These are phyloP conservation scores for Ogataea parapolymorpha DNA, from an alignment of 805 yeast species.

Conservation along the genomic window DNA sequence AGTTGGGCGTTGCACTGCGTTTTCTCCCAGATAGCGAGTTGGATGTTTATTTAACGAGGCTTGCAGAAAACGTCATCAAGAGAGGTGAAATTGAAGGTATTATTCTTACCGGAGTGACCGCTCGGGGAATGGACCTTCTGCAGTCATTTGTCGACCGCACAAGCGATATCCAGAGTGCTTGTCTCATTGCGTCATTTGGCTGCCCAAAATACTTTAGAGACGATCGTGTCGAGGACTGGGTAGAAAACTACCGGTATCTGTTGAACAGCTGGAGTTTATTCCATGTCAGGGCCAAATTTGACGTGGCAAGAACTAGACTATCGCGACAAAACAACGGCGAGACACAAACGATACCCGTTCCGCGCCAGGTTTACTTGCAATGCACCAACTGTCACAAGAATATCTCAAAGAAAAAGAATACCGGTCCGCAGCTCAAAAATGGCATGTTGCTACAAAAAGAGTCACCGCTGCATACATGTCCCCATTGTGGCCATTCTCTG, in stretches of 20 bases:
- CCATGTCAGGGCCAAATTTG: slow-evolving; percentile 77
- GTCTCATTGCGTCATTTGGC: slow-evolving; percentile 74
- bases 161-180: slow-evolving; percentile 88
- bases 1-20: slow-evolving; percentile 86
- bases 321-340: slow-evolving; percentile 51
- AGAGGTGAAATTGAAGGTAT: slow-evolving; percentile 91
- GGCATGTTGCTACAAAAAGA: not conserved
- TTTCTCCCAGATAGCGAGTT: slow-evolving; percentile 79
- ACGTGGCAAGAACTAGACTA: slow-evolving; percentile 68
- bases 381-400: slow-evolving; percentile 81
- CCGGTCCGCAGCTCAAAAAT: slow-evolving; percentile 1
- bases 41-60: slow-evolving; percentile 62
- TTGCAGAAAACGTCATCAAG: slow-evolving; percentile 66
- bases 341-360: slow-evolving; percentile 46
- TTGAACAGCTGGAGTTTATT: slow-evolving; percentile 81
- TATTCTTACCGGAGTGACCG: slow-evolving; percentile 88
- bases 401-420: slow-evolving; percentile 39
- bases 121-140: slow-evolving; percentile 71
- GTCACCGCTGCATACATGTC: slow-evolving; percentile 44
- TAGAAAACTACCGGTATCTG: slow-evolving; percentile 60
- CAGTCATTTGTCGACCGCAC: slow-evolving; percentile 88
- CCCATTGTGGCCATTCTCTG: slow-evolving; percentile 81
- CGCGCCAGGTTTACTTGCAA: slow-evolving; percentile 76
- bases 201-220: slow-evolving; percentile 81
- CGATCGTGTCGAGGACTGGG: slow-evolving; percentile 73